Evolutionary conservation across 176 grass and related monocot genomes (phyloP).

Genomic region (Triticum dicoccoides): DNA sequence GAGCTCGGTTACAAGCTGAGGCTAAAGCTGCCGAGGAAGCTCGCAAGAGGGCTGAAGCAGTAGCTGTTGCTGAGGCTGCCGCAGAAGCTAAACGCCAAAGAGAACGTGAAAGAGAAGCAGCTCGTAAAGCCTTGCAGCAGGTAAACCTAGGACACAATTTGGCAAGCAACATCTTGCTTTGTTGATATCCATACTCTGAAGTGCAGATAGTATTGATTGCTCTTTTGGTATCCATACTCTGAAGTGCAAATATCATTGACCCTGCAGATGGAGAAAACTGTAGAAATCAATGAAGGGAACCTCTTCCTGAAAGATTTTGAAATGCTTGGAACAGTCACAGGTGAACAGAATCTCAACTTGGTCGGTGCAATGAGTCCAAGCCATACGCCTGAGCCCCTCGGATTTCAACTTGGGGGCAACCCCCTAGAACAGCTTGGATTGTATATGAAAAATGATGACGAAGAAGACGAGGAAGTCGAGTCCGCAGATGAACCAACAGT

Average conservation of each 20-base stretch:
- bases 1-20: conserved; percentile 86
- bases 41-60: conserved; percentile 78
- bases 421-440: conserved; percentile 81
- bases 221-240: conserved; percentile 23
- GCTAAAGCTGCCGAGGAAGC: conserved; percentile 86
- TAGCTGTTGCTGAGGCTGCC: conserved; percentile 59
- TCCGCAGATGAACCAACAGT: conserved; percentile 27
- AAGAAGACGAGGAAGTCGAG: conserved; percentile 79
- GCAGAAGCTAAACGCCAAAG: conserved; percentile 81
- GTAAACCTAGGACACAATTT: conserved; percentile 36
- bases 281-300: conserved; percentile 89
- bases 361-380: conserved; percentile 73
- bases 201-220: conserved; percentile 5
- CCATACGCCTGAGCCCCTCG: conserved; percentile 58
- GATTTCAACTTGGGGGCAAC: conserved; percentile 81
- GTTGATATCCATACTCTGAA: conserved; percentile 20
- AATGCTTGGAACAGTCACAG: conserved; percentile 67
- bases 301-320: conserved; percentile 87
- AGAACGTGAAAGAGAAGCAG: conserved; percentile 92
- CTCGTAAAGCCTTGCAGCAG: conserved; percentile 89
- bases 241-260: conserved; percentile 12
- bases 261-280: conserved; percentile 94
- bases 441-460: conserved; percentile 87
- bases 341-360: conserved; percentile 61
- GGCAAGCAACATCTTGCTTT: background rate